Conservation (phyloP, 257 asterid genomes). For the Petunia secreta region DNA sequence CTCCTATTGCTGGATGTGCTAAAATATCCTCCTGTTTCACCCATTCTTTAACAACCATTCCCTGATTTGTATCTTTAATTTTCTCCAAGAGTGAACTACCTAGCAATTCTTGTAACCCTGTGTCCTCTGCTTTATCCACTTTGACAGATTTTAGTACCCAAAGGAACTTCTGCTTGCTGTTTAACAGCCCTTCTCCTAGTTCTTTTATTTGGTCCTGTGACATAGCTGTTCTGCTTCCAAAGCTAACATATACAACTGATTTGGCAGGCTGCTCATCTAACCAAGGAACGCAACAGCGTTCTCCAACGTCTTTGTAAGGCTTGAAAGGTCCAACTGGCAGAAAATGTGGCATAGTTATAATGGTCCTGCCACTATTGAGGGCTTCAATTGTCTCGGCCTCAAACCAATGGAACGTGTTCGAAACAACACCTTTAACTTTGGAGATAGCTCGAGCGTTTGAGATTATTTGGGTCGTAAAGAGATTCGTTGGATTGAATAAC, state of each 20-base stretch:
- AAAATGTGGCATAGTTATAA: conserved; percentile 30
- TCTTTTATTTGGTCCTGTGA: conserved; percentile 38
- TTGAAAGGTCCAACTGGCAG: conserved; percentile 22
- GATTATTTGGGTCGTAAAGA: conserved; percentile 31
- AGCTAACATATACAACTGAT: conserved; percentile 40
- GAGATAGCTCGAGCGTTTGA: conserved; percentile 41
- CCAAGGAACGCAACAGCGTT: conserved; percentile 36
- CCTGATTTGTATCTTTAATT: conserved; percentile 26
- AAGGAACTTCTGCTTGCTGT: conserved; percentile 30
- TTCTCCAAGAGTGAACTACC: conserved; percentile 26
- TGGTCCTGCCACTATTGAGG: conserved; percentile 25
- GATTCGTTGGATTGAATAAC: conserved; percentile 35
- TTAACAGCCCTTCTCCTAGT: conserved; percentile 34
- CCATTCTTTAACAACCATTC: conserved; percentile 27
- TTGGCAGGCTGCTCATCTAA: conserved; percentile 33
- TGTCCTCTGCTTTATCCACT: conserved; percentile 1
- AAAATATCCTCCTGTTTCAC: conserved; percentile 31
- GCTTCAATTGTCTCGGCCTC: conserved; percentile 43
- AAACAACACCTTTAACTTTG: conserved; percentile 39
- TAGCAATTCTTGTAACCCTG: conserved; percentile 17
- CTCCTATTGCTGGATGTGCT: conserved; percentile 49
- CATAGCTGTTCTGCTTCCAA: conserved; percentile 38
- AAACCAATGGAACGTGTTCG: conserved; percentile 41
- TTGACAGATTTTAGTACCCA: conserved; percentile 31
- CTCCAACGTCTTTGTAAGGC: not conserved